A percentile compares a stretch with the other conserved stretches of the same genome.
These are phyloP conservation scores for Fusarium heterosporum DNA, from an alignment of 2,329 filamentous ascomycete species.

Conservation along the genomic window DNA sequence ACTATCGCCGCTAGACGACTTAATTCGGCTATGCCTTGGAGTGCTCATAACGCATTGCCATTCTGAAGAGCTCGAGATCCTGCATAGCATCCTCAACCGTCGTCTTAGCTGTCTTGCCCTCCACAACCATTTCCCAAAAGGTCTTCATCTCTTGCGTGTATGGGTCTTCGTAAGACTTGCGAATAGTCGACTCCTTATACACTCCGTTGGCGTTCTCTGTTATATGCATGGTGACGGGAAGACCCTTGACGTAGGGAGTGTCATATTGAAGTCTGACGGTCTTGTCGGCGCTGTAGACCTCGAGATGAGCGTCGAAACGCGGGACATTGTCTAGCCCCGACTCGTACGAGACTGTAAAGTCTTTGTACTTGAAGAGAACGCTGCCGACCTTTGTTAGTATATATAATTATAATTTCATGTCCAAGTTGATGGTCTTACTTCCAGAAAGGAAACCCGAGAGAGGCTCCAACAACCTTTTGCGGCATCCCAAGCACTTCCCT, in stretches of 20 bases:
- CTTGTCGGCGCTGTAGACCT: conserved; percentile 65
- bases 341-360: conserved; percentile 68
- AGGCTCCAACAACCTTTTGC: conserved; percentile 39
- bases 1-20: no score
- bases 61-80: conserved; percentile 48
- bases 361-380: conserved; percentile 58
- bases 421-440: not conserved
- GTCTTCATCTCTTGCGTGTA: conserved; percentile 54
- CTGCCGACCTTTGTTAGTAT: conserved; percentile 39
- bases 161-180: conserved; percentile 59
- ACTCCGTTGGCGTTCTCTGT: conserved; percentile 55
- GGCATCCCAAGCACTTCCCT: conserved; percentile 41
- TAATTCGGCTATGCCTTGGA: not conserved
- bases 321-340: conserved; percentile 66
- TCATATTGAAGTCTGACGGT: conserved; percentile 66
- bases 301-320: conserved; percentile 63
- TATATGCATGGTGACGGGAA: conserved; percentile 62
- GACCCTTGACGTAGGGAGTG: conserved; percentile 67
- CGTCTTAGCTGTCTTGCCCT: conserved; percentile 46
- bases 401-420: accelerated
- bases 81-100: conserved; percentile 46
- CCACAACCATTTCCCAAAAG: conserved; percentile 47
- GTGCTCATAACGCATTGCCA: conserved; percentile 1
- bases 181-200: conserved; percentile 54
- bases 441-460: conserved; percentile 37